A percentile compares a stretch with the other conserved stretches of the same genome.
Conservation (phyloP, 2,329 filamentous ascomycete genomes). For the Phialocephala subalpina region DNA sequence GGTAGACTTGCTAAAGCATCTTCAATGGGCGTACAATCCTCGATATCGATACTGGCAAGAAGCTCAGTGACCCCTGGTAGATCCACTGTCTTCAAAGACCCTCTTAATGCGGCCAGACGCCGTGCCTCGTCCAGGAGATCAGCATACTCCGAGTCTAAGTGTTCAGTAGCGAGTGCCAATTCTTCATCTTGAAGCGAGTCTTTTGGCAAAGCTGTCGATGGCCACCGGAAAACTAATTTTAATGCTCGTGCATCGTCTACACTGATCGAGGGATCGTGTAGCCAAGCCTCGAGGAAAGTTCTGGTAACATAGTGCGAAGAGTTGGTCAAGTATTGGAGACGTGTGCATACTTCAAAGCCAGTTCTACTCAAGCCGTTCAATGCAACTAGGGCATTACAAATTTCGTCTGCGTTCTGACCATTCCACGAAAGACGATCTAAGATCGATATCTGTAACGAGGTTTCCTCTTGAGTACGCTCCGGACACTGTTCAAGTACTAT, state of each 20-base stretch:
- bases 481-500: background rate
- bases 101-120: constrained; percentile 17
- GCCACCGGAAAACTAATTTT: background rate
- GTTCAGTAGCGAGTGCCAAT: constrained; percentile 2
- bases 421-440: background rate
- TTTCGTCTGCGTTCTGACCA: background rate
- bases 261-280: background rate
- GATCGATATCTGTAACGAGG: background rate
- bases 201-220: background rate
- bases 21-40: constrained; percentile 18
- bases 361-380: background rate
- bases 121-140: constrained; percentile 20
- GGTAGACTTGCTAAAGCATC: constrained; percentile 20
- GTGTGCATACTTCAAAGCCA: background rate
- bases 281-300: background rate
- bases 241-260: background rate
- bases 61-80: constrained; percentile 14
- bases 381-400: background rate
- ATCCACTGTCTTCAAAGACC: constrained; percentile 16
- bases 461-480: background rate
- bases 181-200: background rate
- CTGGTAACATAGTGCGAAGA: background rate
- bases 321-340: background rate
- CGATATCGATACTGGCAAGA: constrained; percentile 16
- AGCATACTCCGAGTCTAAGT: constrained; percentile 22